Base-by-base conservation (phyloP, 306 rosid genomes). In the Sicyos edulis region DNA sequence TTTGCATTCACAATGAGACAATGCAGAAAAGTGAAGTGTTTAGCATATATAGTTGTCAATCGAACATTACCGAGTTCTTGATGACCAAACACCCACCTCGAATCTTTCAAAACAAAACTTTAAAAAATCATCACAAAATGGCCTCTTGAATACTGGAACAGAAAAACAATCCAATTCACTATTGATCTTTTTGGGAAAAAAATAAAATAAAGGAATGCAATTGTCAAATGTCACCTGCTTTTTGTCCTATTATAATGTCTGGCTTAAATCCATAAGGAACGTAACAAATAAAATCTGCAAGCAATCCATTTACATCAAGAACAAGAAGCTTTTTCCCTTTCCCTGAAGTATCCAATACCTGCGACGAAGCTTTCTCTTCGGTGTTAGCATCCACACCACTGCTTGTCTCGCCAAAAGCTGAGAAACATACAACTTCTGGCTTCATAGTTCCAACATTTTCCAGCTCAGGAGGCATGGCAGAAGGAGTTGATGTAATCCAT, bases 231-330 rank as follows among this genome's bases (percentile, higher is more conserved):
- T 75, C 76, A 93, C 99, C 99, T 81, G 82, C 55, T 86, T 84
- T 84, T 7, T 24, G 54, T 55, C 78, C 69, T 37, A 80, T 85
- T 76, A 11, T 78, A 63, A 54, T 64, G 83, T 85, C 84, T 13
- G 77, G 81, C 76, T 53, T 71, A 76, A 68, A 75, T 40, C 77
- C 58, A 15, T 11, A 4, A 13, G 79, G 78, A 76, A 73, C 63
- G 42, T 11, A 10, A 45, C 10, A 7, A 73, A 87, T 88, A 78
- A 89, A 77, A 74, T 93, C 97, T 78, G 87, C 95, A 78, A 93
- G 99, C 62, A 93, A 73, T 13, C 97, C 99, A 82, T 93, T 93
- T 75, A 93, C 76, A 78, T 93, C 99, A 44, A 93, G 97, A 74
- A 93, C 83, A 68, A 93, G 91, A 88, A 93, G 99, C 85, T 93